Conservation (phyloP, 768 basidiomycete genomes). For the Pholiota molesta region DNA sequence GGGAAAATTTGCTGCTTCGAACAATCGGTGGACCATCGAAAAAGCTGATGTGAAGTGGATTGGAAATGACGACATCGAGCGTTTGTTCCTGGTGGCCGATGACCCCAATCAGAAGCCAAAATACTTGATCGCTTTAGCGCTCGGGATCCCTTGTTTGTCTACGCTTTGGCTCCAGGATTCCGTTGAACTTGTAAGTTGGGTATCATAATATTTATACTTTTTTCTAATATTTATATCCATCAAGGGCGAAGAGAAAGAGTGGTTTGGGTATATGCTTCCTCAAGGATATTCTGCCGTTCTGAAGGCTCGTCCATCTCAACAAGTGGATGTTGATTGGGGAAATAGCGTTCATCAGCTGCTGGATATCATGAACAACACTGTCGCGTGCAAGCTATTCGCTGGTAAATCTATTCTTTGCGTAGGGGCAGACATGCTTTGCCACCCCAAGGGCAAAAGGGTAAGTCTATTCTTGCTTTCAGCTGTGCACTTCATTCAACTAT, state of each 20-base stretch:
- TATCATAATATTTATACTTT: background rate
- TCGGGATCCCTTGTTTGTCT: constrained; percentile 84
- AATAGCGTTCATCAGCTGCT: constrained; percentile 51
- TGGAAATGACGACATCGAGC: constrained; percentile 45
- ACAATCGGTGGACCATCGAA: constrained; percentile 56
- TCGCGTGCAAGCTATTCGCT: constrained; percentile 59
- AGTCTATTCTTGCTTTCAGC: constrained; percentile 1
- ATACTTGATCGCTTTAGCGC: constrained; percentile 78
- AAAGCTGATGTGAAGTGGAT: constrained; percentile 50
- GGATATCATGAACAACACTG: constrained; percentile 60
- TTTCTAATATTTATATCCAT: constrained; percentile 7
- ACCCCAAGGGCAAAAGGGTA: constrained; percentile 43
- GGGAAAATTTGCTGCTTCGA: constrained; percentile 44
- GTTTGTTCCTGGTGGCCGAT: constrained; percentile 71
- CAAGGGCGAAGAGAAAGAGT: constrained; percentile 50
- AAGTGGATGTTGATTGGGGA: constrained; percentile 52
- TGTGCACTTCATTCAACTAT: background rate
- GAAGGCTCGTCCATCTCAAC: constrained; percentile 43
- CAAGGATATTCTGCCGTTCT: constrained; percentile 56
- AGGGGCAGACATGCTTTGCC: constrained; percentile 56
- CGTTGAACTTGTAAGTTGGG: constrained; percentile 31
- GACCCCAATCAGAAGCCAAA: constrained; percentile 73
- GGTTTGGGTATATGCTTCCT: constrained; percentile 61
- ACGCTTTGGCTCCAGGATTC: constrained; percentile 55
- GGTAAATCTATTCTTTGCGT: constrained; percentile 62